Percentiles rank a stretch among this genome's conserved stretches.
Conservation (phyloP, 768 basidiomycete genomes). For the Leccinum broughii region DNA sequence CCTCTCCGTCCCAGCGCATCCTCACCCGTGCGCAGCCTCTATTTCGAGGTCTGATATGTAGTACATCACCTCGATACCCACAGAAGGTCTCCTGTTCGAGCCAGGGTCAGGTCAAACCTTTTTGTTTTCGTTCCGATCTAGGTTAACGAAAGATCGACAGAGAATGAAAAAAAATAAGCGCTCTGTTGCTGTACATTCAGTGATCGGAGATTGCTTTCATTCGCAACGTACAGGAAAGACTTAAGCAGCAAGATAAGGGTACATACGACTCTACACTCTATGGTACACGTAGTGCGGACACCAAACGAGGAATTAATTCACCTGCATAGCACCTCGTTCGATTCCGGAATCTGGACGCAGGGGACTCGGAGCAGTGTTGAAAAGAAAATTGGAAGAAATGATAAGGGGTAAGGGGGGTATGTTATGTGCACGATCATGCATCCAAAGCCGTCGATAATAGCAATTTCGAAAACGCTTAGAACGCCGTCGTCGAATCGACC, state of each 20-base stretch:
- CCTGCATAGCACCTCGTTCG: conserved; percentile 1
- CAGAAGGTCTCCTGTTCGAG: conserved; percentile 72
- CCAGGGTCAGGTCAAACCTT: conserved; percentile 45
- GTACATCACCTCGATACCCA: conserved; percentile 41
- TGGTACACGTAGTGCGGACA: conserved; percentile 12
- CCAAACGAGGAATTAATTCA: not conserved
- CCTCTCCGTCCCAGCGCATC: too few relatives aligned
- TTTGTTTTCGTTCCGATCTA: conserved; percentile 2
- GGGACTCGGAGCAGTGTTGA: not conserved
- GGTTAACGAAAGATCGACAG: too few relatives aligned
- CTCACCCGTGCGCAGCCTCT: too few relatives aligned
- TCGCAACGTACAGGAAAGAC: not conserved
- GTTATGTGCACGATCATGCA: not conserved
- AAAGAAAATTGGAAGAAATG: not conserved
- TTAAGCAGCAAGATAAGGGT: conserved; percentile 21
- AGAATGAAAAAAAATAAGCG: not conserved
- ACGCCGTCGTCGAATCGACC: conserved; percentile 87
- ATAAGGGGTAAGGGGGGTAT: not conserved
- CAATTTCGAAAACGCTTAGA: conserved; percentile 36
- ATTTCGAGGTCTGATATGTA: too few relatives aligned
- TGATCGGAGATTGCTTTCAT: too few relatives aligned
- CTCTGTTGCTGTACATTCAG: too few relatives aligned
- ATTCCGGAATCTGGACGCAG: conserved; percentile 5
- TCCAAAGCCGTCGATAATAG: not conserved
- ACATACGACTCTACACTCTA: conserved; percentile 30